Base-by-base conservation (phyloP, 805 yeast genomes). In the Nakazawaea peltata region DNA sequence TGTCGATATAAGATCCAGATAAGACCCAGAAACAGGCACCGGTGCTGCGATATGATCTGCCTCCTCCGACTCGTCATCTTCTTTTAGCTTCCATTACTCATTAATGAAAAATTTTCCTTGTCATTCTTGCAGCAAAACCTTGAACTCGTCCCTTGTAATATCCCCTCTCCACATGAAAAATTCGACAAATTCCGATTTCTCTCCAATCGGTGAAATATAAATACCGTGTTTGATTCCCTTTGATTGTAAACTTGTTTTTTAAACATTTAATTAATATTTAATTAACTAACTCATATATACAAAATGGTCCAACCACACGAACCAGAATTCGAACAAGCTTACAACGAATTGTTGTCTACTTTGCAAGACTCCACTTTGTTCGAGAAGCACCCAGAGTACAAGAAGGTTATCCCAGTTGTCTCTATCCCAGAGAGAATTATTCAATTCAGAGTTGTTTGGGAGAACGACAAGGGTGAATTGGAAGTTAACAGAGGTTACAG, bases 271-370 rank as follows among this genome's bases (percentile, higher is more conserved):
- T 21, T 21, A 21, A 21, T 8, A 21, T n/a, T 10, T 21, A 21
- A 10, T 21, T 8, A 21, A 21, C 23, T 21, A 21, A 21, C 10
- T n/a, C n/a, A n/a, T n/a, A n/a, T n/a, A n/a, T n/a, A n/a, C 15
- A 49, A 34, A 65, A 77, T 79, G 86, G 84, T 73, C 69, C 77
- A 76, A 63, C 88, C 94, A 48, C 70, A 73, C 67, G 97, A 90
- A 74, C 97, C 98, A 50, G 98, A 90, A 79, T 90, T 90, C 71
- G 88, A 88, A 67, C 98, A 90, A 77, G 98, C 98, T 53, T 86
- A 82, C 78, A 73, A 83, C 67, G 98, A 90, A 75, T 77, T 90
- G 53, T 75, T 78, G 56, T 68, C 82, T 46, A 88, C 97, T 43
- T 71, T 92, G 53, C 77, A 83, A 65, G 94, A 84, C 65, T 90